phyloP scores from a whole-genome alignment of 441 rosid genomes.

The Adansonia rubrostipa region DNA sequence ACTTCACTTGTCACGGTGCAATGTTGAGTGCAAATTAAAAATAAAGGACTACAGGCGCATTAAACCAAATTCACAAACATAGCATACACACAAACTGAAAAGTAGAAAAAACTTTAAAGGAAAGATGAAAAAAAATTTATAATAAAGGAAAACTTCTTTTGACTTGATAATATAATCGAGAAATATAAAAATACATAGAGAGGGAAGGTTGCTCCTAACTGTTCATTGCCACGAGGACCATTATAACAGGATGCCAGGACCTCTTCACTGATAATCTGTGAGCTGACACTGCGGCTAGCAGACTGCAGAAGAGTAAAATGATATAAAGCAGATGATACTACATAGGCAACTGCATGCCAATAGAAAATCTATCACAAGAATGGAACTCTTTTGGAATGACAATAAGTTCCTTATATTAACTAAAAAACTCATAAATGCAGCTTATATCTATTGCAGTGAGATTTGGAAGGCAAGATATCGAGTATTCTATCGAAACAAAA shows the following conservation, averaged over 20 bases:
- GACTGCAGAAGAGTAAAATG: slow-evolving; percentile 49
- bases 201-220: slow-evolving; percentile 51
- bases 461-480: slow-evolving; percentile 3
- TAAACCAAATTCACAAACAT: not conserved
- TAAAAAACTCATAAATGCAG: slow-evolving; percentile 7
- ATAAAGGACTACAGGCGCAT: not conserved
- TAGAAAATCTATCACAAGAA: slow-evolving; percentile 8
- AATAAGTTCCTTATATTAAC: slow-evolving; percentile 11
- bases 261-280: slow-evolving; percentile 74
- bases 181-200: not conserved
- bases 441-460: slow-evolving; percentile 4
- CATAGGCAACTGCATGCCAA: slow-evolving; percentile 11
- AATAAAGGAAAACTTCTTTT: not conserved
- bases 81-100: not conserved
- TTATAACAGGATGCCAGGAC: slow-evolving; percentile 71
- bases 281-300: slow-evolving; percentile 58
- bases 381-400: not conserved
- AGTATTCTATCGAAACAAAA: not conserved
- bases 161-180: not conserved
- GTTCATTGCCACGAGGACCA: slow-evolving; percentile 86
- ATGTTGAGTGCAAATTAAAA: not conserved
- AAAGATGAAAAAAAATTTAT: not conserved
- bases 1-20: slow-evolving; percentile 1
- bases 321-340: slow-evolving; percentile 6
- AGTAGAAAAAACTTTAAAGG: not conserved